Percentiles rank a stretch among this genome's conserved stretches.
phyloP scores from a whole-genome alignment of 225 moss, liverwort and hornwort species.

The Takakia lepidozioides region DNA sequence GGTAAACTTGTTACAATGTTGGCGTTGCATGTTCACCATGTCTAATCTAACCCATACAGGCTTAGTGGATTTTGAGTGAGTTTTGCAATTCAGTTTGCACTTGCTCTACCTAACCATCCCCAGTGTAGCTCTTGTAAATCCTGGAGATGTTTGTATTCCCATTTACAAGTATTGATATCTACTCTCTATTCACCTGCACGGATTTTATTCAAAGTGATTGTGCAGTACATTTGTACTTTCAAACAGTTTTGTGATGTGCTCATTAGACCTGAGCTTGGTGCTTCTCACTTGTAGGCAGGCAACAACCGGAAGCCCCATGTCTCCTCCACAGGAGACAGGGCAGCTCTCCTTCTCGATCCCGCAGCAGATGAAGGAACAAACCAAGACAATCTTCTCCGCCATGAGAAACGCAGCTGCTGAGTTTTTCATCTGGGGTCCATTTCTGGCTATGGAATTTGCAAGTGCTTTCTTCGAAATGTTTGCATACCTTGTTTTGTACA shows the following conservation, averaged over 20 bases:
- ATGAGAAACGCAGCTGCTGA: conserved; percentile 34
- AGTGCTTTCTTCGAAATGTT: conserved; percentile 19
- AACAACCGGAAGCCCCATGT: conserved; percentile 10
- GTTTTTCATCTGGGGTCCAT: conserved; percentile 19
- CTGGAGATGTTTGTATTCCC: neutral
- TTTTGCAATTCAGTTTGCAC: conserved; percentile 2
- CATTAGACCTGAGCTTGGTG: neutral
- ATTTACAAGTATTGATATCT: too few species aligned
- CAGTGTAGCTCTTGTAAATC: neutral
- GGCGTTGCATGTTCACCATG: too few species aligned
- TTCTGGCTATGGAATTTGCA: conserved; percentile 11
- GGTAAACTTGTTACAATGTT: neutral
- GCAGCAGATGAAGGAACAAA: conserved; percentile 17
- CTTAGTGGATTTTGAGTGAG: too few species aligned
- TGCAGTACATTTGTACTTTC: too few species aligned
- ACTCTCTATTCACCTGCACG: too few species aligned
- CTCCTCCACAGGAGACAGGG: conserved; percentile 9
- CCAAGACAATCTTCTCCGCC: conserved; percentile 22
- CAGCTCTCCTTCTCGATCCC: conserved; percentile 12
- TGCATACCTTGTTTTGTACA: conserved; percentile 17
- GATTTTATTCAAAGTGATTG: too few species aligned
- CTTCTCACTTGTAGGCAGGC: conserved; percentile 30
- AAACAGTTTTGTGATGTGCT: neutral
- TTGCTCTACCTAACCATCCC: conserved; percentile 3
- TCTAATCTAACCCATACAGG: too few species aligned